These are phyloP conservation scores for Morella rubra DNA, from an alignment of 306 rosid species.

Conservation along the genomic window DNA sequence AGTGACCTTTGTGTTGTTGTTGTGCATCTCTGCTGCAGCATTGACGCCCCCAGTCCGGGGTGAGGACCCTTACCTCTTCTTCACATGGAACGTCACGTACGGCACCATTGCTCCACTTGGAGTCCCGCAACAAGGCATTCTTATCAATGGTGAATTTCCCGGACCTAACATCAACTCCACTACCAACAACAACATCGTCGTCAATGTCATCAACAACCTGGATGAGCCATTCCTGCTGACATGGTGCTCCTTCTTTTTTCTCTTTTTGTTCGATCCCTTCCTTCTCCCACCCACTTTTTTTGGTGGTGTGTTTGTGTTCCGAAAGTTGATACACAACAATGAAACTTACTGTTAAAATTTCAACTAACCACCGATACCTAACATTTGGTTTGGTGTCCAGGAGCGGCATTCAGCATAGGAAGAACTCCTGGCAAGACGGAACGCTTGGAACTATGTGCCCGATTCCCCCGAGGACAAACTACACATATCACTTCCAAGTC, in stretches of 20 bases:
- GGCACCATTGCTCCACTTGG: slow-evolving; percentile 82
- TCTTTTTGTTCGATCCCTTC: not conserved
- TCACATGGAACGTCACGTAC: slow-evolving; percentile 71
- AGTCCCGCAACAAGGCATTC: slow-evolving; percentile 81
- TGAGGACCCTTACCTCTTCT: slow-evolving; percentile 72
- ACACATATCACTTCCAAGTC: slow-evolving; percentile 66
- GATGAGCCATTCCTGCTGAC: slow-evolving; percentile 79
- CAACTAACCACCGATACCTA: not conserved
- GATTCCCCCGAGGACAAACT: slow-evolving; percentile 60
- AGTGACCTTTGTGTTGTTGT: slow-evolving; percentile 20
- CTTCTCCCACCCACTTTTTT: too few relatives aligned
- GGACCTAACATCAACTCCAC: slow-evolving; percentile 85
- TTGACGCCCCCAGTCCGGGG: slow-evolving; percentile 17
- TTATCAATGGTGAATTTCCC: slow-evolving; percentile 73
- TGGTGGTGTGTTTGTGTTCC: not conserved
- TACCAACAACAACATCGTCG: slow-evolving; percentile 61
- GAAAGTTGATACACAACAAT: not conserved
- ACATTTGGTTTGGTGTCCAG: slow-evolving; percentile 21
- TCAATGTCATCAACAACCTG: slow-evolving; percentile 72
- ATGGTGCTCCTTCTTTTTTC: slow-evolving; percentile 27
- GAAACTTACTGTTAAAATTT: not conserved
- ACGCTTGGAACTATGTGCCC: slow-evolving; percentile 73
- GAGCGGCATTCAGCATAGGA: slow-evolving; percentile 76
- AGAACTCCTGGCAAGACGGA: slow-evolving; percentile 90
- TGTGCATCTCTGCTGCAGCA: slow-evolving; percentile 38